Base-by-base conservation (phyloP, 805 yeast genomes). In the Candida hispaniensis region DNA sequence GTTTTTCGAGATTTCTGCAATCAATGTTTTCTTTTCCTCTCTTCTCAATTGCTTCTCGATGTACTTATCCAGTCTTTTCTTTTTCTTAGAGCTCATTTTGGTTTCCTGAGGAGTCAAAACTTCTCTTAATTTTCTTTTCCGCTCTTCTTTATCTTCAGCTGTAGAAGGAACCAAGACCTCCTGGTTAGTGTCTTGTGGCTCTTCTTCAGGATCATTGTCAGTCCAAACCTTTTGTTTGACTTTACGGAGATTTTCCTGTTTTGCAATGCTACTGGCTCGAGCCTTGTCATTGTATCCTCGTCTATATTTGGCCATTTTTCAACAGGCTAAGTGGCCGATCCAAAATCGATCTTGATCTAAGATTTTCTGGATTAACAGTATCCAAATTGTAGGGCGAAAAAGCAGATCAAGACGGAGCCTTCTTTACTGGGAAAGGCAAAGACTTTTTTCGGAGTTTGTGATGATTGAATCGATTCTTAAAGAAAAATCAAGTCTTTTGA, bases 261-360 rank as follows among this genome's bases (percentile, higher is more conserved):
- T 81, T 17, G 83, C 75, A 48, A 82, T 75, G 67, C 79, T 78
- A 12, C 94, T 93, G 2, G 82, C 52, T 19, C 93, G 73, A 39
- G 91, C 94, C 60, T 79, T 79, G 54, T 78, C 93, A 52, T 82
- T 82, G 61, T 75, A 79, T 42, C 94, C 58, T 55, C 71, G 70
- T 46, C 91, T 68, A 53, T 80, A 81, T 42, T 78, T 79, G 40
- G 88, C 94, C 94, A 82, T 82, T 8, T 20, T 29, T 29, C 25
- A 11, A 20, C n/a, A n/a, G n/a, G n/a, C n/a, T n/a, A n/a, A n/a
- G n/a, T n/a, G 12, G 14, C 21, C 23, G 18, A 18, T 14, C 10
- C 9, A 30, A 19, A 12, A 12, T 16, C 14, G 21, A 9, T 23
- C 25, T 34, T 11, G 17, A 25, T 16, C n/a, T 7, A 11, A 20